Conservation (phyloP, 192 early-diverging fungal genomes). For the Coemansia sp. region DNA sequence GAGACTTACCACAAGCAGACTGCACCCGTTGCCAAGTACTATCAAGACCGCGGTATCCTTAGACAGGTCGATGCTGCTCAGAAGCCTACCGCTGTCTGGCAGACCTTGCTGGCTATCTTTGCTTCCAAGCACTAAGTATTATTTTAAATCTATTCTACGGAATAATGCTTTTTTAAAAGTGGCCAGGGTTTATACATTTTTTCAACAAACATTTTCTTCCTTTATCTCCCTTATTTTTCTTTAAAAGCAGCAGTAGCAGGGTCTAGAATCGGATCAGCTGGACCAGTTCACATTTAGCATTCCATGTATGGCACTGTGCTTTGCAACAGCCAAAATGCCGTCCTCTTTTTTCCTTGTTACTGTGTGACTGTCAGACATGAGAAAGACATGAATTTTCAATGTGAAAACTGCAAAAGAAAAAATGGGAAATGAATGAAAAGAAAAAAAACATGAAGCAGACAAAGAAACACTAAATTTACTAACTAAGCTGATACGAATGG, state of each 20-base stretch:
- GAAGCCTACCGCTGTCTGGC: constrained; percentile 86
- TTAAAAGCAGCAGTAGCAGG: no score
- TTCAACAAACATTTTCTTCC: not conserved
- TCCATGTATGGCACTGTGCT: no score
- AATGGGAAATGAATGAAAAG: not conserved
- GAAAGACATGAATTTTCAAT: constrained; percentile 5
- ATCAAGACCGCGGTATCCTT: constrained; percentile 93
- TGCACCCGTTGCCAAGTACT: constrained; percentile 83
- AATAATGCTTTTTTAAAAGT: not conserved
- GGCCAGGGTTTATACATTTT: not conserved
- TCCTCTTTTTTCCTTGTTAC: no score
- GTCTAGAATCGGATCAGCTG: no score
- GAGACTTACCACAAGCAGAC: constrained; percentile 82
- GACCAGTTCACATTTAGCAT: no score
- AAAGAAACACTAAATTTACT: no score
- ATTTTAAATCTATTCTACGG: not conserved
- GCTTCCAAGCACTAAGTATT: constrained; percentile 38
- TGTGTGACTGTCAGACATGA: no score
- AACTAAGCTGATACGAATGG: no score
- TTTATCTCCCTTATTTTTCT: not conserved
- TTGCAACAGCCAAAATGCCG: no score
- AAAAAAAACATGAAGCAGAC: not conserved
- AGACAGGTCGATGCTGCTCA: constrained; percentile 89
- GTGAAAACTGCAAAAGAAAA: not conserved
- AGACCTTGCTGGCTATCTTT: constrained; percentile 87